Base-by-base conservation (phyloP, 805 yeast species). In the Martiniozyma abietophila region DNA sequence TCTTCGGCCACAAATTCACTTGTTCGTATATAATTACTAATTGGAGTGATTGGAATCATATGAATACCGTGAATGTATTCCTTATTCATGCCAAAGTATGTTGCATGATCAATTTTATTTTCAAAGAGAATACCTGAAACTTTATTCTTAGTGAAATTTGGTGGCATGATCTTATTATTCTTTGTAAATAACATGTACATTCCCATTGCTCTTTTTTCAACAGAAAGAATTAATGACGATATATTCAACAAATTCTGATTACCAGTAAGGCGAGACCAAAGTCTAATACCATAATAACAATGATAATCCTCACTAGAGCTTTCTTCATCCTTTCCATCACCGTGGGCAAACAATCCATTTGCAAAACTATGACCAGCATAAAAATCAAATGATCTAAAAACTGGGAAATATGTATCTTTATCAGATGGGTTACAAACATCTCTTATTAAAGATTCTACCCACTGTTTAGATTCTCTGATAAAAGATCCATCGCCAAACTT, bases 51-150 rank as follows among this genome's bases (percentile, higher is more conserved):
- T 16, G 88, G 88, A 25, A 80, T 50, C 86, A 80, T 80, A 52
- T 80, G 86, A 40, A 80, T 80, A 4, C 89, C 89, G 45, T 80
- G 84, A 34, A 77, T 78, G 47, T 72, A 80, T 53, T 78, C 77
- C 26, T 61, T 56, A 35, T 68, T 59, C 39, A 59, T 50, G 5
- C 86, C 86, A 49, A 80, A 80, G 48, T 72, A 80, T 2, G 88
- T 80, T 6, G 83, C 71, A 58, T 80, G 76, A 48, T 74, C 83
- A 38, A 76, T 62, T 49, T 79, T 78, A 58, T 80, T 79, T 50
- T 80, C 86, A 54, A 77, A 77, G 29, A 72, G 53, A 38, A 80
- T 78, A 6, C 89, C 89, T 20, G 74, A 55, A 8, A 78, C 86
- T 45, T 70, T 73, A 54, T 80, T 80, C 8, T 56, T 63, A 23